Conservation (phyloP, 345 rosid genomes). For the Leavenworthia alabamica region DNA sequence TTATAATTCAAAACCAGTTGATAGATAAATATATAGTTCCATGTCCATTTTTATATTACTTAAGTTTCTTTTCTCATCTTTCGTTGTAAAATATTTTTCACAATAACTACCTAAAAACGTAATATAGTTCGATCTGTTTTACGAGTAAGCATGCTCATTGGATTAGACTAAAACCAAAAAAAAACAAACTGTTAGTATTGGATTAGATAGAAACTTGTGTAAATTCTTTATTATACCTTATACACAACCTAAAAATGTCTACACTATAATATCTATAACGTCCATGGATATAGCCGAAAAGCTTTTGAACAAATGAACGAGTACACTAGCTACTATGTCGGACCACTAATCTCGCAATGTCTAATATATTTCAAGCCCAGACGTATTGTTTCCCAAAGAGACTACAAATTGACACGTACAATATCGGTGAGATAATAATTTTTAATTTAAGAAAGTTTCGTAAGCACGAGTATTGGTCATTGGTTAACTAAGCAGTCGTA, state of each 20-base stretch:
- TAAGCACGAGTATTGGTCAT: neutral
- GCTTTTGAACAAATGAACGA: neutral
- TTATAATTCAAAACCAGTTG: too few relatives aligned
- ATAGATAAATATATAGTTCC: too few relatives aligned
- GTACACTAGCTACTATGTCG: neutral
- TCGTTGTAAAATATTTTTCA: too few relatives aligned
- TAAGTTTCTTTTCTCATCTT: too few relatives aligned
- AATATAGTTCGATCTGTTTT: neutral
- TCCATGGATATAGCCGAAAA: neutral
- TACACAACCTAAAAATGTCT: neutral
- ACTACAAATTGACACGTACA: constrained; percentile 1
- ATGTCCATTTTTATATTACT: too few relatives aligned
- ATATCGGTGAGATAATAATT: neutral
- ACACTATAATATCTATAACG: too few relatives aligned
- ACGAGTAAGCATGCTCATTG: neutral
- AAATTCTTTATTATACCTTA: neutral
- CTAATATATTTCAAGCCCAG: neutral
- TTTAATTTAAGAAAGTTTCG: neutral
- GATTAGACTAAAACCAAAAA: neutral
- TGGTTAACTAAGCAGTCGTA: neutral
- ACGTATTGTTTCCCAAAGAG: neutral
- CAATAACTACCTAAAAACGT: neutral
- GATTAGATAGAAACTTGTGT: neutral
- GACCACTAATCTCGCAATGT: neutral
- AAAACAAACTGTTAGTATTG: neutral